A percentile compares a stretch with the other conserved stretches of the same genome.
Conservation (phyloP, 495 filamentous ascomycete genomes). For the Xylaria nigripes region DNA sequence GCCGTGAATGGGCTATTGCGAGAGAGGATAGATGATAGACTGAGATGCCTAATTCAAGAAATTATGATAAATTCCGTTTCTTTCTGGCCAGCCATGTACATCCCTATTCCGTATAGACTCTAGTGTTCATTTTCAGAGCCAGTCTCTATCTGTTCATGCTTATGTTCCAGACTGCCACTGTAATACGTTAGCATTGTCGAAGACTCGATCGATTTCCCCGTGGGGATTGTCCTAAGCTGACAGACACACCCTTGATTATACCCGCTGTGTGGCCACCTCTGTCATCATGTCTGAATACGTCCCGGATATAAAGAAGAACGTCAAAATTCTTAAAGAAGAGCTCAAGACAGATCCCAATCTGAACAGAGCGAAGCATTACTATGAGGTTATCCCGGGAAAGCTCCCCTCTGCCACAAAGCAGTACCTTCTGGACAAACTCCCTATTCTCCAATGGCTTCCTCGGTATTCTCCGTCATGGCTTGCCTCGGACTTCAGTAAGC, state of each 20-base stretch:
- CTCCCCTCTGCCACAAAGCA: conserved; percentile 32
- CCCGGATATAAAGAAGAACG: background rate
- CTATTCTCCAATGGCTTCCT: conserved; percentile 46
- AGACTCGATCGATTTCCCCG: too few relatives aligned
- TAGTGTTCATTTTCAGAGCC: too few relatives aligned
- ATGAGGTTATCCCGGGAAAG: conserved; percentile 20
- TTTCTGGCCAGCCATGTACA: too few relatives aligned
- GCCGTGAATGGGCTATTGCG: background rate
- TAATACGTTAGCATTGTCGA: too few relatives aligned
- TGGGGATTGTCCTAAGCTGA: too few relatives aligned
- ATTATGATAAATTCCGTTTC: too few relatives aligned
- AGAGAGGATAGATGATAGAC: too few relatives aligned
- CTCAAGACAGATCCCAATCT: conserved; percentile 30
- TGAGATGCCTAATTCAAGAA: too few relatives aligned
- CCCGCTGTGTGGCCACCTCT: background rate
- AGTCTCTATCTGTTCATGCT: too few relatives aligned
- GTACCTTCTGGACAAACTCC: conserved; percentile 44
- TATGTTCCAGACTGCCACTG: too few relatives aligned
- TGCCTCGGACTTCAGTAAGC: conserved; percentile 34
- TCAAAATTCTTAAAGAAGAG: conserved; percentile 20
- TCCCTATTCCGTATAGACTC: too few relatives aligned
- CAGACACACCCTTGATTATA: background rate
- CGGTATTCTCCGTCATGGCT: conserved; percentile 41
- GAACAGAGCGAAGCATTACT: conserved; percentile 27
- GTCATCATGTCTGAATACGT: background rate